Conservation (phyloP, 352 stramenopile species). For the Aphanomyces invadans region DNA sequence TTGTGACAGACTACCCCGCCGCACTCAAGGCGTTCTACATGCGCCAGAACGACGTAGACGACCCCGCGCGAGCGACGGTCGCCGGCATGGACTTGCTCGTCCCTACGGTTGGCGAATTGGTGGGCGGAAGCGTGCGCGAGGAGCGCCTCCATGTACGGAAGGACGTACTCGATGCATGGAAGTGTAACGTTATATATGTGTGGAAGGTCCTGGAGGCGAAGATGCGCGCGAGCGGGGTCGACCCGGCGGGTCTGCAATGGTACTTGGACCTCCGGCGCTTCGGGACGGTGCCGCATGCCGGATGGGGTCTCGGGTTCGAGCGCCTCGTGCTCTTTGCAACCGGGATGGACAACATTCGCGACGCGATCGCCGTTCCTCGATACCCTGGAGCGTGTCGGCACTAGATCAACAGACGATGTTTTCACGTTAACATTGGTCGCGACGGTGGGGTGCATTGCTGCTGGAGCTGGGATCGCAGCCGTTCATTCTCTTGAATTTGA, state of each 20-base stretch:
- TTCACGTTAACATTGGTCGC: not conserved
- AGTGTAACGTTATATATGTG: too few species aligned
- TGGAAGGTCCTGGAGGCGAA: constrained; percentile 49
- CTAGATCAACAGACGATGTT: constrained; percentile 38
- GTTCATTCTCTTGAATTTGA: constrained; percentile 9
- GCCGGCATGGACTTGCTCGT: constrained; percentile 97
- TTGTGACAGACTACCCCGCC: constrained; percentile 98
- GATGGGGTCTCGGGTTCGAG: constrained; percentile 98
- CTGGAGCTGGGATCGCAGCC: not conserved
- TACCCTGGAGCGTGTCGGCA: constrained; percentile 94
- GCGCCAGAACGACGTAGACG: constrained; percentile 87
- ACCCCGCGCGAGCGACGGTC: constrained; percentile 86
- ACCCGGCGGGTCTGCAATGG: constrained; percentile 78
- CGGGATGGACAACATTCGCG: constrained; percentile 98
- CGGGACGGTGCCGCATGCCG: constrained; percentile 94
- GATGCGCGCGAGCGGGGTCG: constrained; percentile 52
- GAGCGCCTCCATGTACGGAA: constrained; percentile 82
- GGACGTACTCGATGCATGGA: constrained; percentile 51
- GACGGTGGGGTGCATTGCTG: not conserved
- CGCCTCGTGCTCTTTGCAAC: constrained; percentile 96
- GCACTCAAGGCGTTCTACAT: constrained; percentile 99
- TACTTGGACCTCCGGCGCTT: constrained; percentile 97
- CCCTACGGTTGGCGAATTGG: constrained; percentile 93
- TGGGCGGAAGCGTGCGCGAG: constrained; percentile 95
- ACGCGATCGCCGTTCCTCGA: constrained; percentile 95